Evolutionary conservation across 352 stramenopile species (phyloP), one percentile per base, ranked within the genome.

Genomic region (Thalassiosira hispida): DNA sequence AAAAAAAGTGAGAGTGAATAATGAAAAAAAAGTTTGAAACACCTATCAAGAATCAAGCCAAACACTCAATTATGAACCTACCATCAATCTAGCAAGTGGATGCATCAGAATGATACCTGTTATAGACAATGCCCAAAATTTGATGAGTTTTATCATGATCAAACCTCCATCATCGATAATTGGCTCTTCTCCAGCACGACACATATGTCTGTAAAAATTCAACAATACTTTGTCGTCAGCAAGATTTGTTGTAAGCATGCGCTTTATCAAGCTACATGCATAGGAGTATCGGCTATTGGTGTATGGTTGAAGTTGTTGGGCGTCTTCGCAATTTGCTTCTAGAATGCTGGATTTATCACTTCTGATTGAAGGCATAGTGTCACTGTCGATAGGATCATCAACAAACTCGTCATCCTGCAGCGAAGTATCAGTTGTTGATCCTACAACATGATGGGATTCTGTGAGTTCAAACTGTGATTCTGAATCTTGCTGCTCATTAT

Each of bases 111-210:
- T 65, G 55, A 88, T 86, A 12, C 27, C 38, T 16, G 60, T 3
- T 42, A 79, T 60, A 0, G 74, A 80, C 9, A 78, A 23, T 4
- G 57, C 14, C 12, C 73, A 60, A 49, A 90, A 80, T 66, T 90
- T 90, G 18, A 79, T 14, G 9, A 88, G 77, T 68, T 85, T 86
- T 31, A 90, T 56, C 0, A 65, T 42, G 18, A 79, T 65, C 7
- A 67, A 38, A 11, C 74, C 75, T 25, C 86, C 84, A 79, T 79
- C 60, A 47, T 73, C 35, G 22, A 57, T 57, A 20, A 20, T 22
- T 14, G 14, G 20, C 8, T 16, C 52, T 12, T 33, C 23, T 27
- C n/a, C 35, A 35, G 8, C 27, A 14, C 25, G 52, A 22, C 64
- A 73, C 20, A 55, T 38, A n/a, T 38, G 59, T 57, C 64, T 52